Conservation (phyloP, 192 early-diverging fungal genomes). For the Radiomyces spectabilis region DNA sequence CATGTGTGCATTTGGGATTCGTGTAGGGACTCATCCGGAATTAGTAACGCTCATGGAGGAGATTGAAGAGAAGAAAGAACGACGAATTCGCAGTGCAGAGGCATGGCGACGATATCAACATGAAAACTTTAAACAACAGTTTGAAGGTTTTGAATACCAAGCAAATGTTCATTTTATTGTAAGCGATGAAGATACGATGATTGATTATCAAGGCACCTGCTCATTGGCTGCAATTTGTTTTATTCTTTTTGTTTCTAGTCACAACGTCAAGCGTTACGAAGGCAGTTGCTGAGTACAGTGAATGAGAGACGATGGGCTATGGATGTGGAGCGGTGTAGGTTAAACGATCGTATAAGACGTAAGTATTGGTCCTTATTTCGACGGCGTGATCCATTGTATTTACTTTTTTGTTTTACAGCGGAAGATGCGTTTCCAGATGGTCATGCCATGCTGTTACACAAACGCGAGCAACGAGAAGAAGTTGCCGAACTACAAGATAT, state of each 20-base stretch:
- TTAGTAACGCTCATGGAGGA: slow-evolving; percentile 40
- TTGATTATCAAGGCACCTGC: background rate
- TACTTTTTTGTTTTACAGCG: background rate
- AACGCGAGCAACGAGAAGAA: slow-evolving; percentile 26
- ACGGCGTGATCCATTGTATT: background rate
- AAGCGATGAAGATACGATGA: background rate
- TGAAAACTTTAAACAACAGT: slow-evolving; percentile 28
- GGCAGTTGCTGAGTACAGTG: slow-evolving; percentile 13
- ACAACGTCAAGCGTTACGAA: slow-evolving; percentile 22
- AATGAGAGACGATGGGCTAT: slow-evolving; percentile 22
- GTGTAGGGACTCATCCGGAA: slow-evolving; percentile 44
- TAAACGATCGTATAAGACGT: slow-evolving; percentile 20
- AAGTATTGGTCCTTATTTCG: background rate
- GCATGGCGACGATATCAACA: slow-evolving; percentile 37
- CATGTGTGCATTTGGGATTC: background rate
- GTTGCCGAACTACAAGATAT: slow-evolving; percentile 32
- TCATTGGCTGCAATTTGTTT: background rate
- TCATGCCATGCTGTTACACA: slow-evolving; percentile 24
- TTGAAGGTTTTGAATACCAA: slow-evolving; percentile 36
- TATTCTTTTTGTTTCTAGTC: slow-evolving; percentile 6
- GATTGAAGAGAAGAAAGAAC: slow-evolving; percentile 42
- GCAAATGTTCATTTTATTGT: slow-evolving; percentile 36
- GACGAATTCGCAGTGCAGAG: slow-evolving; percentile 32
- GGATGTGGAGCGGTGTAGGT: slow-evolving; percentile 20
- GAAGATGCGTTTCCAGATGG: slow-evolving; percentile 20